Conservation (phyloP, 2,329 filamentous ascomycete genomes). For the Phialophora macrospora region DNA sequence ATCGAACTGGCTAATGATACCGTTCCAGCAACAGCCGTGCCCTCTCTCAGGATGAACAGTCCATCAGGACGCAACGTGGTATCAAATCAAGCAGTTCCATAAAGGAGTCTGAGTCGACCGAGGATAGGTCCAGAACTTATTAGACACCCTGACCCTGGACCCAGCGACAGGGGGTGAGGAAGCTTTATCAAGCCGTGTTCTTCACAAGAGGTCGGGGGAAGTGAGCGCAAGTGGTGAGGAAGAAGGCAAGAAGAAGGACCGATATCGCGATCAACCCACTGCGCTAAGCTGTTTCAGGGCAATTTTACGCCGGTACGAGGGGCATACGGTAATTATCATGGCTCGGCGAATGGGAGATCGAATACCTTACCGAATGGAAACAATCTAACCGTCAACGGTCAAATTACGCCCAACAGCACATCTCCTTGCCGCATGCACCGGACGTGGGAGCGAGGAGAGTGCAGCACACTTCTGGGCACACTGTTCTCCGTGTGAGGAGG, state of each 20-base stretch:
- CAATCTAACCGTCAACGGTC: background rate
- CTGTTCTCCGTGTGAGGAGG: background rate
- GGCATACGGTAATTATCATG: background rate
- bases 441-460: too few species aligned
- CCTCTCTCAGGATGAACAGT: background rate
- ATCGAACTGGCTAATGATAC: too few species aligned
- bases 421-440: too few species aligned
- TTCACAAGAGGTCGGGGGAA: background rate
- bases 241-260: background rate
- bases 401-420: background rate
- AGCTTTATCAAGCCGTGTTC: background rate
- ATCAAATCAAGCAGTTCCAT: too few species aligned
- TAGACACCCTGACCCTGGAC: too few species aligned
- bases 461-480: too few species aligned
- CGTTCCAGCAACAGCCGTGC: background rate
- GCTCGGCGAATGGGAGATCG: background rate
- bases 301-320: background rate
- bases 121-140: too few species aligned
- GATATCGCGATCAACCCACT: background rate
- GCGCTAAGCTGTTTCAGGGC: background rate
- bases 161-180: background rate
- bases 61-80: background rate
- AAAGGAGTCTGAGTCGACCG: background rate
- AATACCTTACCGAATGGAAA: background rate
- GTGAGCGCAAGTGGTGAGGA: background rate